These are phyloP conservation scores for Davidsoniella australis DNA, from an alignment of 2,329 filamentous ascomycete genomes.

Conservation along the genomic window DNA sequence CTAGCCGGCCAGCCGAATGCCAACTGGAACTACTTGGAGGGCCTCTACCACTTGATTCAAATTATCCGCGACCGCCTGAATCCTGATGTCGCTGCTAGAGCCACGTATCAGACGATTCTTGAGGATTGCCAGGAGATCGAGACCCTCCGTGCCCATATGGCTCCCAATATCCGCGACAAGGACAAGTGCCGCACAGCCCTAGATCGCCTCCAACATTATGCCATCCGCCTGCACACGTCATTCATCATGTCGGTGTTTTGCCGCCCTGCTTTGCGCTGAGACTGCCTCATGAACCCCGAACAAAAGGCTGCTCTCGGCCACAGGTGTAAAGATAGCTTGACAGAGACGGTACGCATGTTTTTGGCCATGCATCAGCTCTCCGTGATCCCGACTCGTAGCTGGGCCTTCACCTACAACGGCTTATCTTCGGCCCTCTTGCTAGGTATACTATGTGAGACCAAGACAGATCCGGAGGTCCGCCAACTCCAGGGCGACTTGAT, in stretches of 20 bases:
- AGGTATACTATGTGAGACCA: slow-evolving; percentile 45
- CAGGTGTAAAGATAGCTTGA: slow-evolving; percentile 43
- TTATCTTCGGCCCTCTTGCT: slow-evolving; percentile 47
- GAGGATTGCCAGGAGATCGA: slow-evolving; percentile 39
- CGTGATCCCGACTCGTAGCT: slow-evolving; percentile 47
- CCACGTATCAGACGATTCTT: slow-evolving; percentile 37
- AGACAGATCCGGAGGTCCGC: slow-evolving; percentile 44
- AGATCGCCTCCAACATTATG: slow-evolving; percentile 46
- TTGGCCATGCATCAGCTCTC: slow-evolving; percentile 52
- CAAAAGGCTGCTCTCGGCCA: slow-evolving; percentile 40
- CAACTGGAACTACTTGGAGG: slow-evolving; percentile 42
- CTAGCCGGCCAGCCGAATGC: slow-evolving; percentile 25
- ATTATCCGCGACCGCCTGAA: slow-evolving; percentile 41
- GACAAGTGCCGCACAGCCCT: slow-evolving; percentile 47
- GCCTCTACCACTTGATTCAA: slow-evolving; percentile 47
- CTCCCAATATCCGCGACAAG: slow-evolving; percentile 37
- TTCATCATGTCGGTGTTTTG: slow-evolving; percentile 50
- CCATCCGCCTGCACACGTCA: slow-evolving; percentile 45
- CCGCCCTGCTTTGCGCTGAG: slow-evolving; percentile 40
- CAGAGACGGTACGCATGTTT: slow-evolving; percentile 51
- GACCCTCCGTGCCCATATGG: slow-evolving; percentile 30
- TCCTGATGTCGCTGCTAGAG: slow-evolving; percentile 33
- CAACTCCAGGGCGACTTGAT: slow-evolving; percentile 48
- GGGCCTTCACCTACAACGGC: slow-evolving; percentile 52
- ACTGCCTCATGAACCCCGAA: slow-evolving; percentile 30